A percentile compares a stretch with the other conserved stretches of the same genome.
phyloP scores from a whole-genome alignment of 1,284 basidiomycete genomes.

The Ustilago vetiveriae region DNA sequence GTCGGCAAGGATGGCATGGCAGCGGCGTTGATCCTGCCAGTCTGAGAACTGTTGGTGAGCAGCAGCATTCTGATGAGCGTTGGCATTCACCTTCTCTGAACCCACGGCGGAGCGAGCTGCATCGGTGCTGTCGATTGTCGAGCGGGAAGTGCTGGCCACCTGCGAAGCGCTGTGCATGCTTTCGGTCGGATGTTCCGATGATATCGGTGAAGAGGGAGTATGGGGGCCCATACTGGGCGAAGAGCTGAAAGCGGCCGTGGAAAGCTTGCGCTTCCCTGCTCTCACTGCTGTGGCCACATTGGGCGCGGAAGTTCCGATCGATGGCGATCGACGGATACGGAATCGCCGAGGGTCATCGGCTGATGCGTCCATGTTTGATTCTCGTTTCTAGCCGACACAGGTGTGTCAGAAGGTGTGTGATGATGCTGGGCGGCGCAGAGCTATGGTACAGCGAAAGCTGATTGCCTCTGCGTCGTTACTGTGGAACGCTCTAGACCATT shows the following conservation, averaged over 20 bases:
- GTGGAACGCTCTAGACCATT: constrained; percentile 7
- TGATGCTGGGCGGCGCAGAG: constrained; percentile 14
- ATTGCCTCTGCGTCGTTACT: constrained; percentile 18
- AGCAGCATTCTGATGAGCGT: constrained; percentile 4
- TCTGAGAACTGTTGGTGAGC: constrained; percentile 29
- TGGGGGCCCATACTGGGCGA: constrained; percentile 36
- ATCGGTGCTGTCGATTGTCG: constrained; percentile 24
- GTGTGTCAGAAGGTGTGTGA: not conserved
- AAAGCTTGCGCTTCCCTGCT: constrained; percentile 45
- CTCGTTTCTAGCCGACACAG: no score
- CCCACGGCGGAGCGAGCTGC: constrained; percentile 1
- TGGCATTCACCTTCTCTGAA: constrained; percentile 4
- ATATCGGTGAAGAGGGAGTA: constrained; percentile 30
- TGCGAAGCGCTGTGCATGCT: constrained; percentile 19
- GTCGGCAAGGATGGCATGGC: constrained; percentile 33
- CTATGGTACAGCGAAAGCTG: constrained; percentile 26
- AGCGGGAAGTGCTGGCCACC: constrained; percentile 29
- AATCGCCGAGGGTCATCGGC: constrained; percentile 42
- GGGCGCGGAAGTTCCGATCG: constrained; percentile 32
- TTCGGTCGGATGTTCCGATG: constrained; percentile 27
- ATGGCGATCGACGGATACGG: constrained; percentile 39
- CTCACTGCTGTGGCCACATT: constrained; percentile 16
- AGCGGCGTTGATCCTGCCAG: constrained; percentile 41
- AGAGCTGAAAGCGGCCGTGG: constrained; percentile 37
- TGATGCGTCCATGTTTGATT: constrained; percentile 48